Base-by-base conservation (phyloP, 1,284 basidiomycete genomes). In the Athelia sp. region DNA sequence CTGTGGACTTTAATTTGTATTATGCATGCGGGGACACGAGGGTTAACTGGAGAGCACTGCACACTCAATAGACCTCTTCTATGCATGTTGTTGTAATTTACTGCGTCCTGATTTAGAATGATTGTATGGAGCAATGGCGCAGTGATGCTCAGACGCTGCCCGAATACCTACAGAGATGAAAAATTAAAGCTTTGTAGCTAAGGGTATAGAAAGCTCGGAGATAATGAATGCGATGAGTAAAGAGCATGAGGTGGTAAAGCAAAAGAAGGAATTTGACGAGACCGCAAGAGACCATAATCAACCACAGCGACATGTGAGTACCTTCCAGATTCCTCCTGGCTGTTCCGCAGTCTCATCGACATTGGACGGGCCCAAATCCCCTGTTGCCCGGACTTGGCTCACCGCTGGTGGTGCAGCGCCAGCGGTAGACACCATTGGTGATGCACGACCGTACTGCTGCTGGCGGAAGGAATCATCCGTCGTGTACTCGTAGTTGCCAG, bases 271-370 rank as follows among this genome's bases (percentile, higher is more conserved):
- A 44, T 46, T 48, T 49, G n/a, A n/a, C n/a, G n/a, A n/a, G n/a
- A n/a, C n/a, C n/a, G n/a, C n/a, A 56, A 50, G 38, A 46, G 43
- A 46, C 44, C 48, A 13, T 13, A 29, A 52, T 72, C 65, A 79
- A 61, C 79, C 82, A 71, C 88, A 91, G 59, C 79, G 81, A 70
- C 87, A 90, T 49, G 86, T 89, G 55, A 90, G 65, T 56, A 90
- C 78, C 66, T 78, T 74, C 71, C 85, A 71, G 50, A 89, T 67
- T 52, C 71, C 70, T 52, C 74, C 72, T 45, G 76, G 79, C 53
- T 72, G 71, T 48, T 72, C 71, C 53, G 76, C 74, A 52, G 79
- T 74, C 48, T 78, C 75, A 59, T 81, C 81, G 48, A 77, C 79
- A 54, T 81, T 77, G 45, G 84, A 76, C 50, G 78, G 73, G 46